Base-by-base conservation (phyloP, 2,329 filamentous ascomycete species). In the Purpureocillium lavendulum region DNA sequence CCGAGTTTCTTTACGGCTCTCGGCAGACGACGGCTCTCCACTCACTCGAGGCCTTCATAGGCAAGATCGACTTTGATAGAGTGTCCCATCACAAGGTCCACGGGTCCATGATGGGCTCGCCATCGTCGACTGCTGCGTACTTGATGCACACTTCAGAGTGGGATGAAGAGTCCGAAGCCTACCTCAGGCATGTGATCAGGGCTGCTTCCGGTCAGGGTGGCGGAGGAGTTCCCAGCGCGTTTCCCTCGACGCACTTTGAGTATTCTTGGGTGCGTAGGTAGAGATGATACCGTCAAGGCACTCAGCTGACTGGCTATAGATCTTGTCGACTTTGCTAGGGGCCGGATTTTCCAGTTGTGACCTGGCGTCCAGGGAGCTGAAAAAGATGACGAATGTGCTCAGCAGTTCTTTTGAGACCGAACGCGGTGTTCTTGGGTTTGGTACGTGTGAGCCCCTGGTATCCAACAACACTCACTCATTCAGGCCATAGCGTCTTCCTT, bases 61-160 rank as follows among this genome's bases (percentile, higher is more conserved):
- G 47, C 2, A 29, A 32, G 4, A 33, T 49, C 13, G 43, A 51
- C 18, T 47, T 49, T 39, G 42, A 45, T 34, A 38, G 31, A n/a
- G 14, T 49, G 4, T 24, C 33, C 5, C 44, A 45, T 32, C 42
- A 44, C 16, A 28, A 35, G 7, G 15, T 30, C 15, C 30, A 41
- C n/a, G 49, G 49, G 4, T 40, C 41, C n/a, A 46, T 51, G 47
- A 38, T 49, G 41, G 38, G 36, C 4, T 46, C 48, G 1, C 49
- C 42, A 1, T 46, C 46, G 11, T 44, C 48, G 12, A 49, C 48
- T 2, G 49, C 46, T 11, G 47, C 49, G 2, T 50, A 48, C 30
- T 39, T 52, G 16, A 47, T 50, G 32, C 11, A 45, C 11, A 4
- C 34, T 3, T 35, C 45, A 1, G 6, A 30, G 9, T 49, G 46